phyloP scores from a whole-genome alignment of 305 asterid species.

The Euphrasia arctica region DNA sequence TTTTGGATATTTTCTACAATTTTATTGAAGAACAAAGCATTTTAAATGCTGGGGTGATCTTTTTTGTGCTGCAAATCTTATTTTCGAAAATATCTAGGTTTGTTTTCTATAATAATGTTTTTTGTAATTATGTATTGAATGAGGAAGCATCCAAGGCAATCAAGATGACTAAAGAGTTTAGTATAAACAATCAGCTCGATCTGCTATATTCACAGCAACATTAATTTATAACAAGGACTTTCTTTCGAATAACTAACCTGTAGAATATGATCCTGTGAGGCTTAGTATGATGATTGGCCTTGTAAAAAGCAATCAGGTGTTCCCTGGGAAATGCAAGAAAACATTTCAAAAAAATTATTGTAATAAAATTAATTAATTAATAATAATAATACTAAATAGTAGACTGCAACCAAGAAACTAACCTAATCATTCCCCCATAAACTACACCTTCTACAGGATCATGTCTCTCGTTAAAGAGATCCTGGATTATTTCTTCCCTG shows the following conservation, averaged over 20 bases:
- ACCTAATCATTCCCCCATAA: slow-evolving; percentile 81
- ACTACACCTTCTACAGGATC: slow-evolving; percentile 43
- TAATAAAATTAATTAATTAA: neutral
- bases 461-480: slow-evolving; percentile 34
- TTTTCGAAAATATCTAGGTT: too few species aligned
- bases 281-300: slow-evolving; percentile 31
- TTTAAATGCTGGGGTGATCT: too few species aligned
- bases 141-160: too few species aligned
- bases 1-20: too few species aligned
- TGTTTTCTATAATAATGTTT: too few species aligned
- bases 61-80: too few species aligned
- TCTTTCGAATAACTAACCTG: slow-evolving; percentile 40
- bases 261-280: slow-evolving; percentile 71
- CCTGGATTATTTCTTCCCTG: slow-evolving; percentile 66
- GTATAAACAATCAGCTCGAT: neutral
- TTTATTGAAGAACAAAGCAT: too few species aligned
- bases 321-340: slow-evolving; percentile 51
- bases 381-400: neutral
- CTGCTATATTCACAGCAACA: neutral
- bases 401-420: neutral
- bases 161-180: too few species aligned
- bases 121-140: too few species aligned
- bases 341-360: neutral
- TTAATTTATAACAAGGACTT: neutral
- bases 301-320: slow-evolving; percentile 44